Evolutionary conservation across 2,329 filamentous ascomycete genomes (phyloP), one percentile per base, ranked within the genome.

Genomic region (Fusarium nelsonii): DNA sequence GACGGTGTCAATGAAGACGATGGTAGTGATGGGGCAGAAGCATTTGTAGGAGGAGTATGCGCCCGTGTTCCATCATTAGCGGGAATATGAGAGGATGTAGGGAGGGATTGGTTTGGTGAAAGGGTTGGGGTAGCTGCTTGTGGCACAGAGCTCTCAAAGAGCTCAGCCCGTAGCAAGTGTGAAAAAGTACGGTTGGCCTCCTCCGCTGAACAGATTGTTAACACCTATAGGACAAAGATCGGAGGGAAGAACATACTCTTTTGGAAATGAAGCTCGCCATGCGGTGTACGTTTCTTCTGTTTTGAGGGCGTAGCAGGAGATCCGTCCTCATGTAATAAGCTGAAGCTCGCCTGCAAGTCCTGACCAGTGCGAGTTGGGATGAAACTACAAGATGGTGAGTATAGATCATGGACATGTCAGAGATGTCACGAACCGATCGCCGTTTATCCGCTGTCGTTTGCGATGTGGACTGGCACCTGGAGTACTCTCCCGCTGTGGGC

Each of bases 171-270:
- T 58, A 99, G 84, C 8, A 99, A 84, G 20, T 90, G 91, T 30
- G 94, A 97, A 79, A 95, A 99, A 20, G 93, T 97, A 62, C 92
- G 88, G 75, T 99, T 97, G 48, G 96, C 96, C 85, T 98, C 94
- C 81, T 97, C 94, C 50, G 92, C 94, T 89, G 37, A 26, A 56
- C 41, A 44, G 37, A 8, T 23, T 23, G 65, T 75, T 28, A 75
- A 55, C 40, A 32, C 14, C 26, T 45, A 18, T n/a, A 39, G 10
- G 12, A 33, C 8, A 28, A 26, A 5, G 16, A 9, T n/a, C 53
- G 26, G 43, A 16, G 34, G 39, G 32, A 28, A 37, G 18, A 50
- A 53, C 90, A 76, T 84, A 95, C 94, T 96, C 80, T 90, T 94
- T 78, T 99, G 96, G 70, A 97, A 97, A 78, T 98, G 92, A 67